Conservation (phyloP, 129 eudicot species). For the Sambucus nigra region DNA sequence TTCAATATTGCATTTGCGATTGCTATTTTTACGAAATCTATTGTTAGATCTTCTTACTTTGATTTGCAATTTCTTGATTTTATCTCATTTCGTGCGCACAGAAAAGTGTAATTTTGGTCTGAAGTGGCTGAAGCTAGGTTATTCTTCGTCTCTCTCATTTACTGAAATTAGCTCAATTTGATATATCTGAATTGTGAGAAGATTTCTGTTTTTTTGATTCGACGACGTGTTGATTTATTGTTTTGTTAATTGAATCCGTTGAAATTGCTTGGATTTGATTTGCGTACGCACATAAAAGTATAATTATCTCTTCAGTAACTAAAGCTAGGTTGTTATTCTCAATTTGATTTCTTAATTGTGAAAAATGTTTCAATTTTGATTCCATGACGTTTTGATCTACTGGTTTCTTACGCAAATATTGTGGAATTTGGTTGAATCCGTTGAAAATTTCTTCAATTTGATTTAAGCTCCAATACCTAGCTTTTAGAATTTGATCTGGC, state of each 20-base stretch:
- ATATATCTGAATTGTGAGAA: background rate
- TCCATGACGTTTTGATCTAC: background rate
- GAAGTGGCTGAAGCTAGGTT: slow-evolving; percentile 1
- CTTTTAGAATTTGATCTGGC: slow-evolving; percentile 15
- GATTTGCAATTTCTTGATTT: background rate
- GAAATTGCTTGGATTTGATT: background rate
- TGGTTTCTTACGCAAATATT: slow-evolving; percentile 2
- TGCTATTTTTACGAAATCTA: background rate
- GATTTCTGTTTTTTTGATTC: background rate
- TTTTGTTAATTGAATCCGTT: background rate
- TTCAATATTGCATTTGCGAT: background rate
- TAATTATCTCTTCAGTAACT: background rate
- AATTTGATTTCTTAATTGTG: background rate
- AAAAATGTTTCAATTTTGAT: background rate
- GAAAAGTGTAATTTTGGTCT: background rate
- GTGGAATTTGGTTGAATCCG: background rate
- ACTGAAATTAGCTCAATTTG: background rate
- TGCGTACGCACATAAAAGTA: background rate
- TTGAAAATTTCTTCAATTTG: background rate
- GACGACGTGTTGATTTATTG: slow-evolving; percentile 1
- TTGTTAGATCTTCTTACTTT: background rate
- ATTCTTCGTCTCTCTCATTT: background rate
- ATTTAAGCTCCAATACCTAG: background rate
- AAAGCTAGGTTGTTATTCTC: background rate
- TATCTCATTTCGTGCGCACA: background rate